Conservation (phyloP, 73 alveolate species). For the Symbiodinium natans region DNA sequence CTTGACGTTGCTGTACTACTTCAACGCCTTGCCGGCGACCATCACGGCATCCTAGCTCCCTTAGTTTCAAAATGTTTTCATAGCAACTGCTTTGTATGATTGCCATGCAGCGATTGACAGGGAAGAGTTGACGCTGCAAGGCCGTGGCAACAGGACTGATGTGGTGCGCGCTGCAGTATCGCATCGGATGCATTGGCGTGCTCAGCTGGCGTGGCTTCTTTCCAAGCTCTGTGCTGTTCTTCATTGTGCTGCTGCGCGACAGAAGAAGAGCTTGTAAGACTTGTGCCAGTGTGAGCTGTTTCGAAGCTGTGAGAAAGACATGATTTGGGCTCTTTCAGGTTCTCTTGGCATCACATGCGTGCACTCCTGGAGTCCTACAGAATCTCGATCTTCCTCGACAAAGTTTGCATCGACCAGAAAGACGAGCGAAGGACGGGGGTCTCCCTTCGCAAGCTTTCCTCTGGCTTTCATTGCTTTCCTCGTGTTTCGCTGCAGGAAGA, state of each 20-base stretch:
- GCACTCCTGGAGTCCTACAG: neutral
- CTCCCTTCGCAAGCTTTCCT: too few relatives aligned
- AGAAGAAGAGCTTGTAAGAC: neutral
- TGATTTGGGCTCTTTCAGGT: neutral
- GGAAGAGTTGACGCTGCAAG: neutral
- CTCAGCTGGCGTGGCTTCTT: constrained; percentile 66
- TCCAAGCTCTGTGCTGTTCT: constrained; percentile 41
- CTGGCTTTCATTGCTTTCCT: too few relatives aligned
- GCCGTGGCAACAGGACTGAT: constrained; percentile 4
- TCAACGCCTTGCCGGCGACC: constrained; percentile 75
- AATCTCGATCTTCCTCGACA: constrained; percentile 11
- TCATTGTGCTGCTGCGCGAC: constrained; percentile 33
- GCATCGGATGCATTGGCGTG: neutral
- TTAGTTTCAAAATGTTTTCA: neutral
- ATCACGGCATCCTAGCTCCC: neutral
- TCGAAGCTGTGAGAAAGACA: neutral
- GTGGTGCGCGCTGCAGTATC: constrained; percentile 46
- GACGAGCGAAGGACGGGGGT: constrained; percentile 22
- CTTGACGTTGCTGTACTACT: constrained; percentile 54
- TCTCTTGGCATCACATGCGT: constrained; percentile 63
- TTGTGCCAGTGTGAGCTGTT: neutral
- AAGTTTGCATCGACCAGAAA: constrained; percentile 64
- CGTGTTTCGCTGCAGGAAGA: constrained; percentile 16
- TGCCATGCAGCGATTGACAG: neutral
- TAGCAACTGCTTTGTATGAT: neutral